These are phyloP conservation scores for Purpureocillium lavendulum DNA, from an alignment of 2,329 filamentous ascomycete species.

Conservation along the genomic window DNA sequence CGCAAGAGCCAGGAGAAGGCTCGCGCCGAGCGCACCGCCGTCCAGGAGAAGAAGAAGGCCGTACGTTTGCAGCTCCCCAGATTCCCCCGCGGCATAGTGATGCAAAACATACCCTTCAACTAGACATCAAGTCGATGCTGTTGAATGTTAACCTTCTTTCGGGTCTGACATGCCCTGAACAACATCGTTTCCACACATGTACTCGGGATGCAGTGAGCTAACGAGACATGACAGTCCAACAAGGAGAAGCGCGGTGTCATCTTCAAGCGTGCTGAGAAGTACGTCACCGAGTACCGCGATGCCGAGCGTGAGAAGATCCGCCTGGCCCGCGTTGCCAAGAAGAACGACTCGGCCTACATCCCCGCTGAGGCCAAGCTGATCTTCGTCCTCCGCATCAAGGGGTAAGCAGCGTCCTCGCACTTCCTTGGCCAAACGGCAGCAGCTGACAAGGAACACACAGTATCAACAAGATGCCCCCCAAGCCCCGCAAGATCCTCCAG, in stretches of 20 bases:
- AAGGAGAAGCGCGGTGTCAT: constrained; percentile 98
- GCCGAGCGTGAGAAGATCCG: constrained; percentile 97
- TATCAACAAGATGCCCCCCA: constrained; percentile 99
- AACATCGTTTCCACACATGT: constrained; percentile 10
- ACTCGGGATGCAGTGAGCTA: constrained; percentile 18
- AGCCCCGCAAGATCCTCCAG: constrained; percentile 99
- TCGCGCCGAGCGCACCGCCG: constrained; percentile 76
- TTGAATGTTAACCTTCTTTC: constrained; percentile 99
- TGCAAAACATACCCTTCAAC: constrained; percentile 85
- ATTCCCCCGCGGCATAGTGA: constrained; percentile 50
- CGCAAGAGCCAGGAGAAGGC: constrained; percentile 99
- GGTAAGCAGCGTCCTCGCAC: constrained; percentile 37
- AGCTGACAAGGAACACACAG: constrained; percentile 29
- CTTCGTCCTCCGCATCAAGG: constrained; percentile 99
- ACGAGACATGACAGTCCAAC: constrained; percentile 61
- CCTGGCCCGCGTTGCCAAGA: constrained; percentile 80
- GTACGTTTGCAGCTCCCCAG: constrained; percentile 51
- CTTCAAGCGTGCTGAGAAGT: constrained; percentile 99
- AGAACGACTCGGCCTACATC: constrained; percentile 89
- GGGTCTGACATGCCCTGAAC: constrained; percentile 67
- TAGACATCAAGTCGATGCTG: constrained; percentile 91
- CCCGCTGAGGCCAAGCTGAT: constrained; percentile 91
- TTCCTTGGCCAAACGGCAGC: neutral
- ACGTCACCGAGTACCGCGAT: constrained; percentile 99
- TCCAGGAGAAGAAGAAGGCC: constrained; percentile 80